Evolutionary conservation across 1,284 basidiomycete species (phyloP).

Genomic region (Pseudozyma sp.): DNA sequence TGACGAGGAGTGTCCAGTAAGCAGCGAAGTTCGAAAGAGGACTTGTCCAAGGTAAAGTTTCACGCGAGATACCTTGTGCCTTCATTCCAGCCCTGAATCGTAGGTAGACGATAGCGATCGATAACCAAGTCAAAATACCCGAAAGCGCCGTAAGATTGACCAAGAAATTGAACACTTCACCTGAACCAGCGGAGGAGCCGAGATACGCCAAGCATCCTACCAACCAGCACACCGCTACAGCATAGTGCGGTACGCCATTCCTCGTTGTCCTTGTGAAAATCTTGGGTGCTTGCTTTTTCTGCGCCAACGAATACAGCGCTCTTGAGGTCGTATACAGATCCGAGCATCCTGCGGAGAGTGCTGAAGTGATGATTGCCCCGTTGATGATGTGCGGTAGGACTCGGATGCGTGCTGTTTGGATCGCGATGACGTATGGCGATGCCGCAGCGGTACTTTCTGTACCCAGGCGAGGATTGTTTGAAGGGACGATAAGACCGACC

Average conservation of each 20-base stretch:
- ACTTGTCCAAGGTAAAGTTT: conserved; percentile 71
- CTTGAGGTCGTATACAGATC: conserved; percentile 85
- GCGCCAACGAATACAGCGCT: conserved; percentile 79
- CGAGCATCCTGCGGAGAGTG: conserved; percentile 85
- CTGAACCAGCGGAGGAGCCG: conserved; percentile 66
- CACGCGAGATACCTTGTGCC: conserved; percentile 75
- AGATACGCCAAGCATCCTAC: conserved; percentile 79
- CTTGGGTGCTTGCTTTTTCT: conserved; percentile 79
- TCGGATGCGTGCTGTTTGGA: conserved; percentile 67
- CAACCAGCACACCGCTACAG: conserved; percentile 76
- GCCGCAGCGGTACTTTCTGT: conserved; percentile 27
- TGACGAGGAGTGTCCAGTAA: conserved; percentile 35
- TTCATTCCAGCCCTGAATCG: conserved; percentile 78
- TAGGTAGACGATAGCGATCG: conserved; percentile 80
- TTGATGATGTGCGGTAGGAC: conserved; percentile 75
- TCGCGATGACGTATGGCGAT: conserved; percentile 67
- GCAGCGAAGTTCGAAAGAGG: conserved; percentile 63
- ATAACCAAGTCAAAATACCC: conserved; percentile 84
- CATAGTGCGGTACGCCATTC: conserved; percentile 80
- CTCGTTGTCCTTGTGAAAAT: conserved; percentile 78
- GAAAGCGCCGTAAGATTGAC: conserved; percentile 77
- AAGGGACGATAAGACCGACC: conserved; percentile 59
- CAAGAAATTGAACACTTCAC: conserved; percentile 74
- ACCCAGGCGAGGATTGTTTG: conserved; percentile 49
- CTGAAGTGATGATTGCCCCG: conserved; percentile 80